These are phyloP conservation scores for Aspergillus sclerotiicarbonarius DNA, from an alignment of 495 filamentous ascomycete species.

Conservation along the genomic window DNA sequence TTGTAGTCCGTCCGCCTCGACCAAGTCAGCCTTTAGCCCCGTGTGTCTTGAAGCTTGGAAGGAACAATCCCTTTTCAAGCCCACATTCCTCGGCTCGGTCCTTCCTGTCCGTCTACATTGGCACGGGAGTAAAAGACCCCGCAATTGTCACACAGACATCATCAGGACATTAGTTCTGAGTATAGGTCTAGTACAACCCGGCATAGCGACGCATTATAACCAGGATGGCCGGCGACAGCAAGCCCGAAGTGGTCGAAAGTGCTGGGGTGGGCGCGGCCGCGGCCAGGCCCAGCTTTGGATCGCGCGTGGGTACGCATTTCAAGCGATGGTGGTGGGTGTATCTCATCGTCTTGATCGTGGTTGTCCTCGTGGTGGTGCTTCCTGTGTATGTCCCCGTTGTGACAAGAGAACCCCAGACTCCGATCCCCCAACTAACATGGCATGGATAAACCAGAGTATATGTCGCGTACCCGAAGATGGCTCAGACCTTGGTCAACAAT, in stretches of 20 bases:
- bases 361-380: constrained; percentile 59
- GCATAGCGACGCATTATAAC: neutral
- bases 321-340: constrained; percentile 73
- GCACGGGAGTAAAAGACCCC: neutral
- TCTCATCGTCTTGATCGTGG: constrained; percentile 55
- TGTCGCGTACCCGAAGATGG: constrained; percentile 70
- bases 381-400: constrained; percentile 57
- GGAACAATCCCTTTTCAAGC: neutral
- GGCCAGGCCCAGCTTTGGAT: constrained; percentile 33
- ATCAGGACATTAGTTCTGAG: neutral
- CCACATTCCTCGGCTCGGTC: constrained; percentile 4
- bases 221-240: constrained; percentile 34
- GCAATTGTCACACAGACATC: neutral
- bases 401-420: too few relatives aligned
- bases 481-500: constrained; percentile 64
- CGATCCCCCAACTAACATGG: neutral
- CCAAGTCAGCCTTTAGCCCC: neutral
- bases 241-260: constrained; percentile 17
- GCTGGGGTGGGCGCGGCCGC: constrained; percentile 2
- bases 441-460: constrained; percentile 53
- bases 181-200: neutral
- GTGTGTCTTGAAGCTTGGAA: neutral
- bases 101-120: neutral
- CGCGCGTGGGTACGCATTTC: constrained; percentile 43
- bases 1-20: neutral